Evolutionary conservation across 805 yeast genomes (phyloP).

Genomic region (Starmerella stigmatis): DNA sequence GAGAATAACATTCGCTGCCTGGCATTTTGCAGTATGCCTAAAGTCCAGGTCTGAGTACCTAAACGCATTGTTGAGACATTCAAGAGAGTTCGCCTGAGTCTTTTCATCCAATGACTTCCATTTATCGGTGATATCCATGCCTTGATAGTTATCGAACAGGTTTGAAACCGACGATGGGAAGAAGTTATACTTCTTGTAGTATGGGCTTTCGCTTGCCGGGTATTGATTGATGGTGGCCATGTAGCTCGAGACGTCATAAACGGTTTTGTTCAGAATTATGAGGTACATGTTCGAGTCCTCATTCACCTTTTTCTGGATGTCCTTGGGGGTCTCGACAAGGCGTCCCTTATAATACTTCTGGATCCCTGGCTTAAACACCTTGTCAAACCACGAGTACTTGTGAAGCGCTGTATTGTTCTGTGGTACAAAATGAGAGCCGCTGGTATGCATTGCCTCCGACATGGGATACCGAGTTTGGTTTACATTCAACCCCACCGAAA

Average conservation of each 20-base stretch:
- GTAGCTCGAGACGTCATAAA: conserved; percentile 34
- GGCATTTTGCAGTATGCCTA: conserved; percentile 34
- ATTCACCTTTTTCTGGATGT: conserved; percentile 23
- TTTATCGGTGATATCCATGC: conserved; percentile 31
- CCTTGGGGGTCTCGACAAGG: conserved; percentile 29
- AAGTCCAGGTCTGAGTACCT: conserved; percentile 33
- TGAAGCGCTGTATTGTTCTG: conserved; percentile 29
- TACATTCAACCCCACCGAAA: conserved; percentile 25
- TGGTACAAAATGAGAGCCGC: conserved; percentile 29
- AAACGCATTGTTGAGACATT: conserved; percentile 33
- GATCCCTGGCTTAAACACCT: conserved; percentile 31
- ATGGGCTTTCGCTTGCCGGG: conserved; percentile 22
- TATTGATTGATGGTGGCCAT: conserved; percentile 28
- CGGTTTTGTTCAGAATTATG: conserved; percentile 29
- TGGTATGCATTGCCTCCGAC: conserved; percentile 29
- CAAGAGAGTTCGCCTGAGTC: conserved; percentile 24
- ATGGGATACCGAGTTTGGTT: conserved; percentile 28
- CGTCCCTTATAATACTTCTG: conserved; percentile 32
- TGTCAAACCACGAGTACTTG: conserved; percentile 32
- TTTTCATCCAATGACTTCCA: conserved; percentile 26
- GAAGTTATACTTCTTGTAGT: conserved; percentile 30
- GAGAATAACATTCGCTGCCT: conserved; percentile 33
- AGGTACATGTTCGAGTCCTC: conserved; percentile 26
- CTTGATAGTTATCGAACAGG: conserved; percentile 30
- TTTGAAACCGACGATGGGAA: conserved; percentile 29